Evolutionary conservation across 805 yeast genomes (phyloP).

Genomic region (Lachancea lanzarotensis): DNA sequence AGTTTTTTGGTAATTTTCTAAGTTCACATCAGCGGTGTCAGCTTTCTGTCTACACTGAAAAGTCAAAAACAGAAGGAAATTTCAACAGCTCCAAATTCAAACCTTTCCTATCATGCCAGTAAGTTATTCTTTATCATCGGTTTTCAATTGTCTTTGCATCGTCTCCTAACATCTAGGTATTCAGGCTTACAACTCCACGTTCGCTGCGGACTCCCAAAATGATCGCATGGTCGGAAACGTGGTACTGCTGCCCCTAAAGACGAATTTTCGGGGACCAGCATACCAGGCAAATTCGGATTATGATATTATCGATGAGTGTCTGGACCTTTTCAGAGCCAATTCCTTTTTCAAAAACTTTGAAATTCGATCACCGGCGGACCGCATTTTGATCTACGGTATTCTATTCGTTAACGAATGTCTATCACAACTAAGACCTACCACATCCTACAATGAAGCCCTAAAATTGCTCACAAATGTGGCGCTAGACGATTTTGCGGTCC

Average conservation of each 20-base stretch:
- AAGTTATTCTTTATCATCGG: neutral
- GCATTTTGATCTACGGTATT: conserved; percentile 90
- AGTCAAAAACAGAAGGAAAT: too few relatives aligned
- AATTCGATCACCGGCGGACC: conserved; percentile 90
- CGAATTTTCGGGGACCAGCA: conserved; percentile 87
- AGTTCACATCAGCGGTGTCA: too few relatives aligned
- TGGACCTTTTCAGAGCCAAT: conserved; percentile 91
- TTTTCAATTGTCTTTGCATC: neutral
- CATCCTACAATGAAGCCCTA: conserved; percentile 52
- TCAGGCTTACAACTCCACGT: conserved; percentile 74
- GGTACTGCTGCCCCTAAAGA: conserved; percentile 76
- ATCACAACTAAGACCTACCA: conserved; percentile 46
- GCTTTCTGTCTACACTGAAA: too few relatives aligned
- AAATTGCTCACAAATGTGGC: conserved; percentile 75
- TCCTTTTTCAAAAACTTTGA: conserved; percentile 96
- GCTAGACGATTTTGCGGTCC: conserved; percentile 80
- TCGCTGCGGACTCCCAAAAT: conserved; percentile 53
- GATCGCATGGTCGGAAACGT: conserved; percentile 70
- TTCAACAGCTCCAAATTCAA: neutral
- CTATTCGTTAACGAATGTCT: conserved; percentile 82
- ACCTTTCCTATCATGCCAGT: neutral
- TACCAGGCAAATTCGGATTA: conserved; percentile 70
- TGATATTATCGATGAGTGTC: conserved; percentile 85
- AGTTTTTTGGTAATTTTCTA: too few relatives aligned
- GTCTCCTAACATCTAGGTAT: neutral